Base-by-base conservation (phyloP, 352 stramenopile species). In the Plasmopara viticola region DNA sequence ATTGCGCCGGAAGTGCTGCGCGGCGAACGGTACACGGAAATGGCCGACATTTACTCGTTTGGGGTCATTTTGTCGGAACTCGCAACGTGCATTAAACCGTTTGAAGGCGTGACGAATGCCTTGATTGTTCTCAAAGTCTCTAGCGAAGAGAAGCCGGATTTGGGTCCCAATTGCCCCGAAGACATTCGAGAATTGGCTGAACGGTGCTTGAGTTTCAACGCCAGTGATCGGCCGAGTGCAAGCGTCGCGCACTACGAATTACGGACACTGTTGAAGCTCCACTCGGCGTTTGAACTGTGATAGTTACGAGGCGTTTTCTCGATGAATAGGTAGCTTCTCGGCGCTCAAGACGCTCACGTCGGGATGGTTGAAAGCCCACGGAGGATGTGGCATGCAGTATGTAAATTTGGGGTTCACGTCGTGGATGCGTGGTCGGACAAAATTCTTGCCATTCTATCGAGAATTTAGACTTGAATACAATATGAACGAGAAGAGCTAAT, bases 1-100 rank as follows among this genome's bases (percentile, higher is more conserved):
- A 90, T 93, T 58, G 78, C 82, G 2, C 83, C 83, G 0, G 79
- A 93, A 53, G 74, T 93, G 42, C 53, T 93, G 44, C 72, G 80
- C 0, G 78, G 83, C 9, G 83, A 90, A 51, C 74, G 79, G n/a
- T 93, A 90, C 66, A 94, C 74, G 4, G 83, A 94, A 54, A 87
- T 77, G 67, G 81, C 83, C 4, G 83, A 94, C 56, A 87, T 94
- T 29, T 94, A 94, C 64, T 94, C 83, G 40, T 90, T 94, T 46
- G 83, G 83, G 15, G 78, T 91, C 9, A 70, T 94, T 14, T 51
- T 94, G 43, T 82, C 77, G 4, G 83, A 93, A 65, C 48, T 93
- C 33, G 66, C 71, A 17, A 91, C 76, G 39, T 84, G 73, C 46
- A 53, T 61, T 30, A 79, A 84, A 51, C 76, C 78, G 7, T 89